These are phyloP conservation scores for Malassezia equina DNA, from an alignment of 1,284 basidiomycete species.

Conservation along the genomic window DNA sequence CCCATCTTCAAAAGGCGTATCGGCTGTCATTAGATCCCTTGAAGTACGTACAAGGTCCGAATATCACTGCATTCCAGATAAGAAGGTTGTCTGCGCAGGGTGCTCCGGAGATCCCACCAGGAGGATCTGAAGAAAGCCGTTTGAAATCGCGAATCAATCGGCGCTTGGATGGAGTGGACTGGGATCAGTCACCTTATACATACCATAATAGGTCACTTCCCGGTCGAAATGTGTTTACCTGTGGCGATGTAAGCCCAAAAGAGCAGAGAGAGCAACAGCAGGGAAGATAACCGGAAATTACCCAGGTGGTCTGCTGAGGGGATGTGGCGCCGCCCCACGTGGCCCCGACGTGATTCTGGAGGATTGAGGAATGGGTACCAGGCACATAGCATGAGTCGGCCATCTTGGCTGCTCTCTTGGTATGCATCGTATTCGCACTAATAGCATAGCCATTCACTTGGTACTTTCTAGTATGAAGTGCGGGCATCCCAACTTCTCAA, in stretches of 20 bases:
- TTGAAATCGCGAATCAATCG: constrained; percentile 59
- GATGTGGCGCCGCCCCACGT: background rate
- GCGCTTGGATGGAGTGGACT: constrained; percentile 46
- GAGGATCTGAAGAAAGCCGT: constrained; percentile 81
- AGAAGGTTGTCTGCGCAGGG: constrained; percentile 97
- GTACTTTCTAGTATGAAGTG: too few relatives aligned
- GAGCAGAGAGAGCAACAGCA: background rate
- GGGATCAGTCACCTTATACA: background rate
- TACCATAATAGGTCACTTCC: background rate
- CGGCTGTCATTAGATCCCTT: constrained; percentile 55
- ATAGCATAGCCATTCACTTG: too few relatives aligned
- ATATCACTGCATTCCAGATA: constrained; percentile 99
- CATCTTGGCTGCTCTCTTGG: background rate
- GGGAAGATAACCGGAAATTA: background rate
- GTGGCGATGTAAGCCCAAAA: background rate
- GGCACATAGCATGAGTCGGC: too few relatives aligned
- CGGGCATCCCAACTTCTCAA: too few relatives aligned
- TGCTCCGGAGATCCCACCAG: constrained; percentile 87
- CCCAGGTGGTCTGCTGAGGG: background rate
- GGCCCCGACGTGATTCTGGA: background rate
- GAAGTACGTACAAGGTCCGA: constrained; percentile 69
- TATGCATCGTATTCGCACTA: too few relatives aligned
- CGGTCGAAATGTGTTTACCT: background rate
- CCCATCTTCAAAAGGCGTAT: constrained; percentile 96
- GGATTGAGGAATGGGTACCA: too few relatives aligned